A percentile compares a stretch with the other conserved stretches of the same genome.
phyloP scores from a whole-genome alignment of 2,329 filamentous ascomycete species.

The Tolypocladium cylindrosporum region DNA sequence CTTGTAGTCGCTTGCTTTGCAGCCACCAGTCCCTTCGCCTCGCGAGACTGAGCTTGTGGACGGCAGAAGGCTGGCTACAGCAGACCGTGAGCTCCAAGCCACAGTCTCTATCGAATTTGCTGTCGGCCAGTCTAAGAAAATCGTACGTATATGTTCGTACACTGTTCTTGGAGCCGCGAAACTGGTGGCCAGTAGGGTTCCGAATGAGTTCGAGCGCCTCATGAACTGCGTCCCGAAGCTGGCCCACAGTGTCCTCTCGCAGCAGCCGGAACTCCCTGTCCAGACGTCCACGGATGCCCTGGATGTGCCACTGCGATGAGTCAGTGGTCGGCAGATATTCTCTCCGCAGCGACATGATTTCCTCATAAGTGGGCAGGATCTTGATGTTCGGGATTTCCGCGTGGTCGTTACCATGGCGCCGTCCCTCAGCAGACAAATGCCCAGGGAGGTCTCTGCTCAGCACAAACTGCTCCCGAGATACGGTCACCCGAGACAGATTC shows the following conservation, averaged over 20 bases:
- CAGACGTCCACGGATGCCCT: constrained; percentile 35
- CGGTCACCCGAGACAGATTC: constrained; percentile 5
- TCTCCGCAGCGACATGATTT: constrained; percentile 29
- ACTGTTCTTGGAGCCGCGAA: constrained; percentile 10
- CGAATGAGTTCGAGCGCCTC: constrained; percentile 25
- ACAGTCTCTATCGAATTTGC: constrained; percentile 23
- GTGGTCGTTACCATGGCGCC: constrained; percentile 41
- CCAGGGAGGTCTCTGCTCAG: constrained; percentile 23
- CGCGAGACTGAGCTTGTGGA: constrained; percentile 9
- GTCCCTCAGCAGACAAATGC: constrained; percentile 16
- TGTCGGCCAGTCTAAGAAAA: constrained; percentile 16
- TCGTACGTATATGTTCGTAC: constrained; percentile 17
- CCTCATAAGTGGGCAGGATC: constrained; percentile 37
- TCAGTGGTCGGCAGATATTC: constrained; percentile 35
- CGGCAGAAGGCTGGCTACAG: constrained; percentile 32
- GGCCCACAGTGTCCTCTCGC: constrained; percentile 44
- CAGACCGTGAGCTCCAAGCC: constrained; percentile 34
- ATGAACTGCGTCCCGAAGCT: constrained; percentile 38
- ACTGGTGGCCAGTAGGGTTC: constrained; percentile 1
- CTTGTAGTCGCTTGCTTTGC: constrained; percentile 34
- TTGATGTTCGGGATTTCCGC: constrained; percentile 33
- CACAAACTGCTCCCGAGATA: constrained; percentile 16
- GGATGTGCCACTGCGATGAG: constrained; percentile 20
- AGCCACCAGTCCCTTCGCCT: constrained; percentile 40
- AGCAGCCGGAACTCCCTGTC: constrained; percentile 47